Base-by-base conservation (phyloP, 129 eudicot genomes). In the Lactuca saligna region DNA sequence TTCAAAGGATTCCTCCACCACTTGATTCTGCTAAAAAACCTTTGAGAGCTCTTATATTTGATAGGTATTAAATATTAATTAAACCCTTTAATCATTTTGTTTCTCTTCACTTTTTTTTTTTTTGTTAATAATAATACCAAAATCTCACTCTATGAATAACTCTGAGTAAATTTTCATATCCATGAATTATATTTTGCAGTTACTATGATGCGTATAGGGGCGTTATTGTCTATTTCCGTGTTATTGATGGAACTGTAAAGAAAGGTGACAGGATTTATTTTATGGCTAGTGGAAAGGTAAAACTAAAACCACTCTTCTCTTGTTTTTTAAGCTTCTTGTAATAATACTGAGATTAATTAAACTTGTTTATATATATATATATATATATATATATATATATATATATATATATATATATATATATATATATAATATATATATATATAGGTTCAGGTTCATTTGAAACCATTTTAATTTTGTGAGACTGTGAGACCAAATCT, bases 271-370 rank as follows among this genome's bases (percentile, higher is more conserved):
- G 99, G 62, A 83, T 93, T 16, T 38, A 77, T 67, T 93, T 93
- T 76, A 93, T 93, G 99, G 97, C 95, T 57, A 93, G 99, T 82
- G 84, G 83, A 60, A 93, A 93, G 98, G 98, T 93, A 78, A 17
- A 59, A 41, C 39, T 92, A 77, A 15, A 57, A 25, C 54, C 38
- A 50, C 35, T 29, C 54, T 11, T 29, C 54, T 11, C 62, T 72
- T 60, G 1, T 8, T 12, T 56, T 53, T 54, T 35, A 25, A 34
- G 51, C 35, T 35, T 57, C 25, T 54, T 63, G 5, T 54, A 37
- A 38, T 65, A 49, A 55, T 46, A n/a, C 66, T 66, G 25, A 54
- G 48, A 25, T 66, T 35, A 58, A 75, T 25, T 25, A 74, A 68
- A 49, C 55, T 50, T 34, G n/a, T n/a, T n/a, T n/a, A n/a, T n/a